These are phyloP conservation scores for Calophaca sinica DNA, from an alignment of 306 rosid species.

Conservation along the genomic window DNA sequence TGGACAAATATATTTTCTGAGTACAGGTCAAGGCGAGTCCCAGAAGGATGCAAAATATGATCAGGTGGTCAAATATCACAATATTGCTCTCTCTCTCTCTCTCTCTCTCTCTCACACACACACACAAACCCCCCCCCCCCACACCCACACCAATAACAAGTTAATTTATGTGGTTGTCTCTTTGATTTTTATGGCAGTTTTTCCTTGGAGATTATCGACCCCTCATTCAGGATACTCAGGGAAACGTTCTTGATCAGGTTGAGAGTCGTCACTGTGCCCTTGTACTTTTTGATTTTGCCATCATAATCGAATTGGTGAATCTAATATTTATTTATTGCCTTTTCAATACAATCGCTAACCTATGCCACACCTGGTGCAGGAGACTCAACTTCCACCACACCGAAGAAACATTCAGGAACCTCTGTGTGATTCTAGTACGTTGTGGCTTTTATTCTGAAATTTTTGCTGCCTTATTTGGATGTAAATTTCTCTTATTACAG, in stretches of 20 bases:
- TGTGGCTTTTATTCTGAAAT: constrained; percentile 45
- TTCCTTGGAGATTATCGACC: constrained; percentile 95
- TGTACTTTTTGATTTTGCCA: constrained; percentile 40
- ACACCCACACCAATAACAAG: constrained; percentile 7
- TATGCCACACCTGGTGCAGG: constrained; percentile 59
- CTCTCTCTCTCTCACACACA: not conserved
- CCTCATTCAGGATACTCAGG: constrained; percentile 69
- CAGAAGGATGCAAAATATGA: constrained; percentile 88
- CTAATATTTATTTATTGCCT: constrained; percentile 3
- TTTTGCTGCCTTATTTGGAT: constrained; percentile 19
- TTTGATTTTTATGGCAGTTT: constrained; percentile 63
- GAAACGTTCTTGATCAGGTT: constrained; percentile 87
- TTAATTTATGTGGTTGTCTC: constrained; percentile 40
- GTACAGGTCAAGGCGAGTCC: constrained; percentile 91
- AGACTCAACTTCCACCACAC: constrained; percentile 76
- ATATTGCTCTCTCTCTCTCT: not conserved
- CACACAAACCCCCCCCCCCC: not conserved
- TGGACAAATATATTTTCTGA: constrained; percentile 87
- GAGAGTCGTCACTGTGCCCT: constrained; percentile 28
- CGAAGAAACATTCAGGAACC: constrained; percentile 86
- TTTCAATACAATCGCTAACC: constrained; percentile 24
- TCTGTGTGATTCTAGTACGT: constrained; percentile 83
- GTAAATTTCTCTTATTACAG: constrained; percentile 40
- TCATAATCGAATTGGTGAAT: constrained; percentile 31
- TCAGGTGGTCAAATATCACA: constrained; percentile 64